A percentile compares a stretch with the other conserved stretches of the same genome.
Evolutionary conservation across 495 filamentous ascomycete species (phyloP).

Genomic region (Immersiella caudata): DNA sequence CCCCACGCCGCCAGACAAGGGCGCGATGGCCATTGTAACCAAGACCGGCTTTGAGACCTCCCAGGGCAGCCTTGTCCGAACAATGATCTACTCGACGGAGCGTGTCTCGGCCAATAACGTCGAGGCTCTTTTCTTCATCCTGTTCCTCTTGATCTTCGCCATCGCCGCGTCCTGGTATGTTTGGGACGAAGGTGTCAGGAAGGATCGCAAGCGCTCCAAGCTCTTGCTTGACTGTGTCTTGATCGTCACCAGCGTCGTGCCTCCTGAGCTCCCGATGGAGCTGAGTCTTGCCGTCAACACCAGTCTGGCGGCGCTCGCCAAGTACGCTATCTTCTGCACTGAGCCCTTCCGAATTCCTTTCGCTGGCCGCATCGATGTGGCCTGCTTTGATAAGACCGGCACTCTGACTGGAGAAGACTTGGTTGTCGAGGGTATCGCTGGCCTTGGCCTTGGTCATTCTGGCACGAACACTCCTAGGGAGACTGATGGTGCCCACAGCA

Average conservation of each 20-base stretch:
- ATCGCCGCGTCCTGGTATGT: slow-evolving; percentile 99
- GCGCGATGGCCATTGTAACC: slow-evolving; percentile 89
- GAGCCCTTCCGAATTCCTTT: slow-evolving; percentile 99
- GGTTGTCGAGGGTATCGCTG: slow-evolving; percentile 95
- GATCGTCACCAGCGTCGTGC: slow-evolving; percentile 96
- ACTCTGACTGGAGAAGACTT: slow-evolving; percentile 96
- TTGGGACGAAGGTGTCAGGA: slow-evolving; percentile 91
- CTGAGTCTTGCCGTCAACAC: slow-evolving; percentile 97
- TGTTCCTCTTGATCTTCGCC: slow-evolving; percentile 95
- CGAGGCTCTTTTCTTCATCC: slow-evolving; percentile 92
- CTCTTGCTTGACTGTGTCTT: slow-evolving; percentile 95
- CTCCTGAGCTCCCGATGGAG: slow-evolving; percentile 97
- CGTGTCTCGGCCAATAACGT: slow-evolving; percentile 96
- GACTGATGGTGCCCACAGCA: slow-evolving; percentile 75
- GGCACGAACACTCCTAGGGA: slow-evolving; percentile 67
- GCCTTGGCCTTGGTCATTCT: slow-evolving; percentile 70
- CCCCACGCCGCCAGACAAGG: slow-evolving; percentile 77
- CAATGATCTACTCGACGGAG: slow-evolving; percentile 99
- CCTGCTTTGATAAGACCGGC: slow-evolving; percentile 99
- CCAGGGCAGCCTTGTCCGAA: slow-evolving; percentile 94
- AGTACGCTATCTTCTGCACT: slow-evolving; percentile 96
- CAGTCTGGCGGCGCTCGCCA: slow-evolving; percentile 92
- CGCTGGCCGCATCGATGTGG: slow-evolving; percentile 92
- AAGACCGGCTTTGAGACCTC: slow-evolving; percentile 99
- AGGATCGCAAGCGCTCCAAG: slow-evolving; percentile 95